A percentile compares a stretch with the other conserved stretches of the same genome.
These are phyloP conservation scores for Epichloe aotearoae DNA, from an alignment of 2,329 filamentous ascomycete genomes.

Conservation along the genomic window DNA sequence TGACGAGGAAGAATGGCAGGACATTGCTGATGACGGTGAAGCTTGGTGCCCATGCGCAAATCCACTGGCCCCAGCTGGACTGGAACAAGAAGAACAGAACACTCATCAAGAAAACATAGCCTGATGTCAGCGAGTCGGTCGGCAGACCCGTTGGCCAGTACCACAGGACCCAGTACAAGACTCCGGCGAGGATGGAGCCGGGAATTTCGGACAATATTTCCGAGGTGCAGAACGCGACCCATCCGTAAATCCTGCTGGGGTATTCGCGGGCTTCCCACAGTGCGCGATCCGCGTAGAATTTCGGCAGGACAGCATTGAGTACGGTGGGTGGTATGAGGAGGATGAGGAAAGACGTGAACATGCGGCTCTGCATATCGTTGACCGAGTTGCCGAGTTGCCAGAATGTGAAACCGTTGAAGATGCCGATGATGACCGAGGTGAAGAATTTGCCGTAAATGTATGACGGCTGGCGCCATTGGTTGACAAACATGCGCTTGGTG, in stretches of 20 bases:
- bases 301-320: conserved; percentile 62
- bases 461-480: conserved; percentile 64
- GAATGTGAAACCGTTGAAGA: conserved; percentile 73
- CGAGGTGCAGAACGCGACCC: conserved; percentile 63
- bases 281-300: conserved; percentile 60
- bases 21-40: conserved; percentile 40
- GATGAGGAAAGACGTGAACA: conserved; percentile 60
- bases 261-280: conserved; percentile 64
- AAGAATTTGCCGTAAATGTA: conserved; percentile 71
- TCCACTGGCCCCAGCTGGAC: conserved; percentile 69
- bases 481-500: conserved; percentile 55
- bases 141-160: conserved; percentile 66
- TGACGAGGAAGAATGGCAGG: conserved; percentile 70
- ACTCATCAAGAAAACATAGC: conserved; percentile 4
- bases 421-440: conserved; percentile 53
- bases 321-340: conserved; percentile 56
- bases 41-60: conserved; percentile 65
- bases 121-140: conserved; percentile 37
- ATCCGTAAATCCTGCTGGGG: conserved; percentile 63
- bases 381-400: conserved; percentile 53
- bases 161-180: conserved; percentile 63
- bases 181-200: conserved; percentile 46
- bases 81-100: conserved; percentile 62
- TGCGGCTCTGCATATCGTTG: conserved; percentile 60
- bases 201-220: conserved; percentile 64